Percentiles rank a stretch among this genome's conserved stretches.
phyloP scores from a whole-genome alignment of 1,284 basidiomycete species.

The Puccinia hordei region DNA sequence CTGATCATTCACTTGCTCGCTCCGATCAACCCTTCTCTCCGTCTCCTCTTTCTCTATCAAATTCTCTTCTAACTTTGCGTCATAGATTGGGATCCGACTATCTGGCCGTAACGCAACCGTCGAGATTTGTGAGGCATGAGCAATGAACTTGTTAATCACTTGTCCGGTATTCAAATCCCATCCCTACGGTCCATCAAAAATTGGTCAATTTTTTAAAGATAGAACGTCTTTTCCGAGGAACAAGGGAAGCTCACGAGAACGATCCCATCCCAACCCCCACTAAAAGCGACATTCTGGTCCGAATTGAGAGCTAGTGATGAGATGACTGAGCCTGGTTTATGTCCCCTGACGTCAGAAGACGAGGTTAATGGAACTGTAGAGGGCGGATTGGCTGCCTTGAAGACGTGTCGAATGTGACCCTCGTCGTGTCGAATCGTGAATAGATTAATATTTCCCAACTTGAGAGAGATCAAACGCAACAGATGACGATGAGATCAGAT shows the following conservation, averaged over 20 bases:
- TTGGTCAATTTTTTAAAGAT: background rate
- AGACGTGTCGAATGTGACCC: slow-evolving; percentile 73
- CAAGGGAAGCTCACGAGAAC: slow-evolving; percentile 72
- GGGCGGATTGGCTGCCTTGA: slow-evolving; percentile 65
- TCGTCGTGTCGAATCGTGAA: slow-evolving; percentile 90
- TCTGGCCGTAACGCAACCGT: slow-evolving; percentile 76
- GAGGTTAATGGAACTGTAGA: slow-evolving; percentile 46
- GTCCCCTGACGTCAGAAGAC: slow-evolving; percentile 50
- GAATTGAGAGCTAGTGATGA: slow-evolving; percentile 79
- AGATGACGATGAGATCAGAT: background rate
- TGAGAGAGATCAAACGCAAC: slow-evolving; percentile 23
- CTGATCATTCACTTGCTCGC: slow-evolving; percentile 45
- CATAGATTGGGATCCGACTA: slow-evolving; percentile 58
- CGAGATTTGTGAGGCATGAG: slow-evolving; percentile 84
- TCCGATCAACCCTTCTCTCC: slow-evolving; percentile 43
- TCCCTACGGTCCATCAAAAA: slow-evolving; percentile 66
- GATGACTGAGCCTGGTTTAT: slow-evolving; percentile 71
- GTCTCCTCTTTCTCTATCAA: slow-evolving; percentile 50
- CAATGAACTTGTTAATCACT: slow-evolving; percentile 72
- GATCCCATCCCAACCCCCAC: slow-evolving; percentile 91
- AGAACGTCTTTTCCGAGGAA: too few relatives aligned
- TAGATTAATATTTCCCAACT: slow-evolving; percentile 84
- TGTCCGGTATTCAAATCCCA: slow-evolving; percentile 97
- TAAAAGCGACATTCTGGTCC: slow-evolving; percentile 80
- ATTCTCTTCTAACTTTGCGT: slow-evolving; percentile 54